A percentile compares a stretch with the other conserved stretches of the same genome.
phyloP scores from a whole-genome alignment of 2,329 filamentous ascomycete genomes.

The Exserohilum turcica region DNA sequence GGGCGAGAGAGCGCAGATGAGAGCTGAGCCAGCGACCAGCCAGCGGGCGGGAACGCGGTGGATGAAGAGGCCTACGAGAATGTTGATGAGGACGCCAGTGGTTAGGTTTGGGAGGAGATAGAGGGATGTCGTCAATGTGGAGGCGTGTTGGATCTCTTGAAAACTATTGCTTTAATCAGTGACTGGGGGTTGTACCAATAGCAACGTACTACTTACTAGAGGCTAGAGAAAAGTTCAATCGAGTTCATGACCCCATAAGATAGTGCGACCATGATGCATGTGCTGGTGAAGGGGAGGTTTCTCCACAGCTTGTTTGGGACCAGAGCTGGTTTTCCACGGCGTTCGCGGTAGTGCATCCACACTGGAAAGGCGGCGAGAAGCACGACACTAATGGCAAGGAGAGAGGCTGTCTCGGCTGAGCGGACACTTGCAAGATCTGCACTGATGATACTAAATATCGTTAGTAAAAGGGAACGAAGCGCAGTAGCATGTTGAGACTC shows the following conservation, averaged over 20 bases:
- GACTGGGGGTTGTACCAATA: neutral
- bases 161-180: slow-evolving; percentile 33
- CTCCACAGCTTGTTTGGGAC: slow-evolving; percentile 56
- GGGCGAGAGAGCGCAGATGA: slow-evolving; percentile 54
- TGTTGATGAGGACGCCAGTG: slow-evolving; percentile 48
- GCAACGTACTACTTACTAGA: slow-evolving; percentile 46
- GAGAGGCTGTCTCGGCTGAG: slow-evolving; percentile 25
- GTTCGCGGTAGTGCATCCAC: slow-evolving; percentile 40
- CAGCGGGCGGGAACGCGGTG: slow-evolving; percentile 52
- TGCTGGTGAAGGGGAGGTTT: slow-evolving; percentile 59
- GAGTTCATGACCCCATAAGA: slow-evolving; percentile 46
- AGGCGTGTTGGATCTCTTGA: slow-evolving; percentile 47
- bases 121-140: slow-evolving; percentile 44
- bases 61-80: slow-evolving; percentile 54
- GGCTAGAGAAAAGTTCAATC: slow-evolving; percentile 49
- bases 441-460: slow-evolving; percentile 24
- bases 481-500: slow-evolving; percentile 6
- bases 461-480: slow-evolving; percentile 8
- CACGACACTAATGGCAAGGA: slow-evolving; percentile 30
- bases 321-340: slow-evolving; percentile 26
- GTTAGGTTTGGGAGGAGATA: slow-evolving; percentile 51
- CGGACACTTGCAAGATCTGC: slow-evolving; percentile 31
- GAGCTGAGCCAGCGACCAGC: slow-evolving; percentile 49
- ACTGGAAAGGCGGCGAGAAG: slow-evolving; percentile 36
- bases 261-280: slow-evolving; percentile 56